A percentile compares a stretch with the other conserved stretches of the same genome.
Evolutionary conservation across 257 asterid species (phyloP).

Genomic region (Solanum paucissectum): DNA sequence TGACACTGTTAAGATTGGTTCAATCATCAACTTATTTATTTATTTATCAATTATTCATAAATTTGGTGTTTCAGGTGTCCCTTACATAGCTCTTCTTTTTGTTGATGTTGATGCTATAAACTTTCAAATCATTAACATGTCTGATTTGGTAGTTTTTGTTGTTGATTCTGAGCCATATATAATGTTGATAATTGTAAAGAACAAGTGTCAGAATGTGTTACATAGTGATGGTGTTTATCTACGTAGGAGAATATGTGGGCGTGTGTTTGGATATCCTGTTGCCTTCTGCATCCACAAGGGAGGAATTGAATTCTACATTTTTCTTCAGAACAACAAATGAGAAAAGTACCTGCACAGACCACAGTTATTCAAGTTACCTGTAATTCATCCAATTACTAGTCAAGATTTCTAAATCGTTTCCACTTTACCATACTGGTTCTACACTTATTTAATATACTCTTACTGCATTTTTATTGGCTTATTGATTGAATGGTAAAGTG

Average conservation of each 20-base stretch:
- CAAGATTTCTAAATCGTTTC: not conserved
- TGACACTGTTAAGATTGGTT: not conserved
- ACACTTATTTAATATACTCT: not conserved
- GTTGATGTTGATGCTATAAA: constrained; percentile 56
- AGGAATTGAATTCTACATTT: not conserved
- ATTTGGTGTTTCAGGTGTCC: constrained; percentile 55
- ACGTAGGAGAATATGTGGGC: not conserved
- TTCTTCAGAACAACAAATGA: not conserved
- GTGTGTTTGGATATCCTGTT: not conserved
- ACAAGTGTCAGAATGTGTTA: not conserved
- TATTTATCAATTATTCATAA: not conserved
- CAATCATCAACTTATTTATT: not conserved
- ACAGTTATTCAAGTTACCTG: not conserved
- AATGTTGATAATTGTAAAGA: not conserved
- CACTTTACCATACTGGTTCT: not conserved
- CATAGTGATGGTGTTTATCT: not conserved
- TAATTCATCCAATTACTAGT: not conserved
- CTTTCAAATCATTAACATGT: constrained; percentile 57
- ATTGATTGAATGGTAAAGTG: not conserved
- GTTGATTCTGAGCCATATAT: not conserved
- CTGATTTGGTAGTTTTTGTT: constrained; percentile 5
- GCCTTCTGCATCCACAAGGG: not conserved
- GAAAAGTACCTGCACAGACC: not conserved
- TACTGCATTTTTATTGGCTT: not conserved
- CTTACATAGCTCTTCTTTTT: constrained; percentile 79